Evolutionary conservation across 2,329 filamentous ascomycete genomes (phyloP).

Genomic region (Hortaea werneckii): DNA sequence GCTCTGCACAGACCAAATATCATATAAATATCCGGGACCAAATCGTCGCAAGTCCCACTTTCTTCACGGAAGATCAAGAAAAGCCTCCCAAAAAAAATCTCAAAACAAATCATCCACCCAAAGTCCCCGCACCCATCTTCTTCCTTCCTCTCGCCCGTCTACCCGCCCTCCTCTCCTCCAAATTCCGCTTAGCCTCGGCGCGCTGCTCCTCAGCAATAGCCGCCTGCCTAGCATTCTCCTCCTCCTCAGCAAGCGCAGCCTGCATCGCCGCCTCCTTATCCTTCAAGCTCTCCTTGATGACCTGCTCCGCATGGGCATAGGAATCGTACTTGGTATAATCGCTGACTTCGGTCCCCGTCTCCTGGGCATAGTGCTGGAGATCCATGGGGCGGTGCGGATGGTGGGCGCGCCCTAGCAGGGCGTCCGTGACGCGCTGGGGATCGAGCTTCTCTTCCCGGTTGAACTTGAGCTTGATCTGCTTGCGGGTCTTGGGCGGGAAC

Average conservation of each 20-base stretch:
- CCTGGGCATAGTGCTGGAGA: slow-evolving; percentile 31
- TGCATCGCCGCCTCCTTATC: slow-evolving; percentile 25
- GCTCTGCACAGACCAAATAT: no score
- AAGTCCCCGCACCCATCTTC: slow-evolving; percentile 3
- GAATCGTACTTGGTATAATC: slow-evolving; percentile 28
- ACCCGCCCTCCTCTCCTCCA: slow-evolving; percentile 21
- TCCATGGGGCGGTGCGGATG: slow-evolving; percentile 25
- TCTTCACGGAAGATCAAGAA: neutral
- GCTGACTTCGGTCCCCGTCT: slow-evolving; percentile 27
- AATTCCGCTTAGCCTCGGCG: slow-evolving; percentile 19
- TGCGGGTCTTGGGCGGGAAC: slow-evolving; percentile 61
- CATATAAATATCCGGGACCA: no score
- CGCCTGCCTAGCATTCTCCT: slow-evolving; percentile 24
- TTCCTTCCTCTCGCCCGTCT: slow-evolving; percentile 12
- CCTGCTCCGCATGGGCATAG: slow-evolving; percentile 24
- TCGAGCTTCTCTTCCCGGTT: slow-evolving; percentile 64
- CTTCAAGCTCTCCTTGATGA: slow-evolving; percentile 21
- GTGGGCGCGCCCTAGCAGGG: slow-evolving; percentile 40
- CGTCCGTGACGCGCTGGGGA: slow-evolving; percentile 52
- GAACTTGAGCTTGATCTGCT: slow-evolving; percentile 73
- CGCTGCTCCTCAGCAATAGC: slow-evolving; percentile 23
- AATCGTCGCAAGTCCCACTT: no score
- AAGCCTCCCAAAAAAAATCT: neutral
- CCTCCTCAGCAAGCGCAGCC: slow-evolving; percentile 25
- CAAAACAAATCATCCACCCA: slow-evolving; percentile 1